Percentiles rank a stretch among this genome's conserved stretches.
Evolutionary conservation across 2,329 filamentous ascomycete genomes (phyloP).

Genomic region (Colletotrichum tropicicola): DNA sequence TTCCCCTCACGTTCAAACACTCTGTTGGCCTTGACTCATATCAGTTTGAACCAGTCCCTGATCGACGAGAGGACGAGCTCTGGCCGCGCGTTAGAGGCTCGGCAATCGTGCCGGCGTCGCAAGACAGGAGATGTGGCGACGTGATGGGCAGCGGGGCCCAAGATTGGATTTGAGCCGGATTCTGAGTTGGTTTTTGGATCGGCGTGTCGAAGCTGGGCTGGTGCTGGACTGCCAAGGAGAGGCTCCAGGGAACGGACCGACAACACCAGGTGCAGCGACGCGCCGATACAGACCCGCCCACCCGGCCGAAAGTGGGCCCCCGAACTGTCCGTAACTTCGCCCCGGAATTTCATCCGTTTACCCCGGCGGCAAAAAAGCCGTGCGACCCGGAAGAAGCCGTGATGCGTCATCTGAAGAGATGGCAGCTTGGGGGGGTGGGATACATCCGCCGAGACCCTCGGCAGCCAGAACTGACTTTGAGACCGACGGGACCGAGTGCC

Average conservation of each 20-base stretch:
- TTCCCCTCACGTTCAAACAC: not conserved
- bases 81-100: slow-evolving; percentile 5
- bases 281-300: not conserved
- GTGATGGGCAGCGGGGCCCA: no score
- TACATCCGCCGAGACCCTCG: not conserved
- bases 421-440: not conserved
- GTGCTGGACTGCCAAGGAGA: slow-evolving; percentile 18
- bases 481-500: slow-evolving; percentile 19
- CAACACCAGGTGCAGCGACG: no score
- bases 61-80: not conserved
- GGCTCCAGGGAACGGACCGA: not conserved
- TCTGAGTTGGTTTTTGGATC: slow-evolving; percentile 4
- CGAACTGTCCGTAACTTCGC: not conserved
- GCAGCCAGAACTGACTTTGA: not conserved
- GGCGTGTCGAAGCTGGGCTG: not conserved
- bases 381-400: slow-evolving; percentile 17
- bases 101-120: slow-evolving; percentile 2
- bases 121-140: not conserved
- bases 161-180: no score
- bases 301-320: slow-evolving; percentile 6
- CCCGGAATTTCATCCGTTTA: not conserved
- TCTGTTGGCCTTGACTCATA: not conserved
- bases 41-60: not conserved
- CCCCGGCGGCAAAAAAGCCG: not conserved
- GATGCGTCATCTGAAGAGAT: slow-evolving; percentile 12